Evolutionary conservation across 768 basidiomycete genomes (phyloP).

Genomic region (Boletus vinaceobasis): DNA sequence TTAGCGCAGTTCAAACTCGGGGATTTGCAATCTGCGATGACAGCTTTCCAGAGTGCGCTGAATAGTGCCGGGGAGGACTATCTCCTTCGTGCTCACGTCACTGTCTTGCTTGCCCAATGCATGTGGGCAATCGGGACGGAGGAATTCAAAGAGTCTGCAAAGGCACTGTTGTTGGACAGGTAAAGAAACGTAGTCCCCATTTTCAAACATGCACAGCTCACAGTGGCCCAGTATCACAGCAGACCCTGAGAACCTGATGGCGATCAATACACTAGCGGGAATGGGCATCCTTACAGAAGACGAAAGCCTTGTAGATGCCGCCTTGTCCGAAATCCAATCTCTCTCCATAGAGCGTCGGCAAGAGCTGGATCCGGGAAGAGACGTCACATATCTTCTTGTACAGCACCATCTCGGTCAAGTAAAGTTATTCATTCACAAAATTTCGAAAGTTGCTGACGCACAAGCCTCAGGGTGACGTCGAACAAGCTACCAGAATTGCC

Average conservation of each 20-base stretch:
- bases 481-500: conserved; percentile 47
- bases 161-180: conserved; percentile 80
- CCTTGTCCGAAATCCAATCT: conserved; percentile 73
- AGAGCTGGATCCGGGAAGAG: conserved; percentile 63
- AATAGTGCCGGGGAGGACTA: conserved; percentile 48
- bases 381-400: conserved; percentile 68
- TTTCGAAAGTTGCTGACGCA: background rate
- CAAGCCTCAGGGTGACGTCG: conserved; percentile 42
- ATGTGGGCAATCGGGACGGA: conserved; percentile 80
- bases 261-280: conserved; percentile 81
- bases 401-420: conserved; percentile 77
- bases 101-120: conserved; percentile 76
- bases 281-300: conserved; percentile 85
- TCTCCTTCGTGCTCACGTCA: conserved; percentile 60
- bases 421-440: conserved; percentile 8
- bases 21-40: conserved; percentile 60
- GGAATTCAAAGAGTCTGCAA: conserved; percentile 74
- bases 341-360: conserved; percentile 64
- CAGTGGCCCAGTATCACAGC: conserved; percentile 56
- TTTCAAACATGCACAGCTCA: conserved; percentile 14
- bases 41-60: conserved; percentile 64
- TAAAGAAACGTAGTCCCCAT: conserved; percentile 33
- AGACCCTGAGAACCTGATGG: conserved; percentile 75
- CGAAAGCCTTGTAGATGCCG: conserved; percentile 78
- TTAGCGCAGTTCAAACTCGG: conserved; percentile 66